phyloP scores from a whole-genome alignment of 2,329 filamentous ascomycete genomes.

The Aspergillus versicolor region DNA sequence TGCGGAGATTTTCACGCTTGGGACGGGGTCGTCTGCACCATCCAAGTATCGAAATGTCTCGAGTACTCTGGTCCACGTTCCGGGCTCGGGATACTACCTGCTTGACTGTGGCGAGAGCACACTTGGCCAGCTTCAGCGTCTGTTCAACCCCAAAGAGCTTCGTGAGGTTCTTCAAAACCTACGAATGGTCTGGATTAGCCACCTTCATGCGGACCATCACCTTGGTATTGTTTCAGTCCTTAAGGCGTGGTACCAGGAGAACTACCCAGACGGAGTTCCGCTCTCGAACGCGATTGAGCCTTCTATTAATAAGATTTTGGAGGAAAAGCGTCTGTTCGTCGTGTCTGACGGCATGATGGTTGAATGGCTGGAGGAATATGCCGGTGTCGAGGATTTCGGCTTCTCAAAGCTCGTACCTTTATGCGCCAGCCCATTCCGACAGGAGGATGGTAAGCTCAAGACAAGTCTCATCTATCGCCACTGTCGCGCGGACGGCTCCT shows the following conservation, averaged over 20 bases:
- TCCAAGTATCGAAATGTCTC: slow-evolving; percentile 97
- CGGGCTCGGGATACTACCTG: slow-evolving; percentile 81
- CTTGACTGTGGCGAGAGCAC: slow-evolving; percentile 93
- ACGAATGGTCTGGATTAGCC: slow-evolving; percentile 85
- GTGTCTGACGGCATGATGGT: slow-evolving; percentile 71
- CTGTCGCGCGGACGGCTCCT: slow-evolving; percentile 26
- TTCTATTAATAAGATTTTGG: slow-evolving; percentile 37
- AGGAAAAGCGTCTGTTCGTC: slow-evolving; percentile 57
- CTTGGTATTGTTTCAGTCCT: slow-evolving; percentile 81
- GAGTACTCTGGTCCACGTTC: slow-evolving; percentile 78
- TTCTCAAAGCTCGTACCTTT: slow-evolving; percentile 58
- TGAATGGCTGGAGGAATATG: slow-evolving; percentile 75
- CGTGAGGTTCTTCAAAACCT: slow-evolving; percentile 73
- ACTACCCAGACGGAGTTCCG: slow-evolving; percentile 41
- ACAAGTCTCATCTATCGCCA: slow-evolving; percentile 33
- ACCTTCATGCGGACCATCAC: slow-evolving; percentile 95
- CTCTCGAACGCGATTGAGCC: slow-evolving; percentile 42
- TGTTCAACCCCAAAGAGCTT: slow-evolving; percentile 66
- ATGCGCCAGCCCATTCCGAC: slow-evolving; percentile 31
- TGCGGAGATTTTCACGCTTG: slow-evolving; percentile 80
- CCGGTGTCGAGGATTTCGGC: slow-evolving; percentile 73
- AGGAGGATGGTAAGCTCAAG: slow-evolving; percentile 17
- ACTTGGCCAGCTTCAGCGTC: slow-evolving; percentile 77
- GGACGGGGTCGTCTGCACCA: slow-evolving; percentile 85
- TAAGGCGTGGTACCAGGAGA: slow-evolving; percentile 70